These are phyloP conservation scores for Rhododendron molle DNA, from an alignment of 148 eudicot species.

Conservation along the genomic window DNA sequence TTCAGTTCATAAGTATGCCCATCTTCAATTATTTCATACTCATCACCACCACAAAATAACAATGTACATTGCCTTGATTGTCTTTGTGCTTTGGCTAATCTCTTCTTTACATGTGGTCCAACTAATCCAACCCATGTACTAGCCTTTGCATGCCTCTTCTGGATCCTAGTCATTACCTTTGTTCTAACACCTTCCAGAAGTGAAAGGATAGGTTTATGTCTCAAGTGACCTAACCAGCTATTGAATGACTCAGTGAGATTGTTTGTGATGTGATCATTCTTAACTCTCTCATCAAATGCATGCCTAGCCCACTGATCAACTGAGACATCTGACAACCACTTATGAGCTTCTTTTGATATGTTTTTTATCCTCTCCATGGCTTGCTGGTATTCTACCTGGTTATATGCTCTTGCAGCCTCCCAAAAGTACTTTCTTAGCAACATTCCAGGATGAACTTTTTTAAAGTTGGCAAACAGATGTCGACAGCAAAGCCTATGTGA, in stretches of 20 bases:
- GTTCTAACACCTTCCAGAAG: not conserved
- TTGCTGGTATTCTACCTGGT: not conserved
- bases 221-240: not conserved
- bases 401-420: not conserved
- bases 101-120: not conserved
- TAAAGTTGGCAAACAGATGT: not conserved
- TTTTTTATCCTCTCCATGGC: not conserved
- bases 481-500: not conserved
- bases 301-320: not conserved
- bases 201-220: not conserved
- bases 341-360: not conserved
- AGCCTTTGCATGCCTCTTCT: not conserved
- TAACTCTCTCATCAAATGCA: too few species aligned
- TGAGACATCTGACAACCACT: too few species aligned
- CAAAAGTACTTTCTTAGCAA: not conserved
- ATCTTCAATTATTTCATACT: not conserved
- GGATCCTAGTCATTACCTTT: not conserved
- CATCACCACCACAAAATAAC: not conserved
- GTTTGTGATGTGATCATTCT: too few species aligned
- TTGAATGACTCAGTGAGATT: too few species aligned
- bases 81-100: not conserved
- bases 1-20: not conserved
- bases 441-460: not conserved
- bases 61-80: not conserved
- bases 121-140: not conserved